Conservation (phyloP, 2,329 filamentous ascomycete species). For the Aspergillus fijiensis region DNA sequence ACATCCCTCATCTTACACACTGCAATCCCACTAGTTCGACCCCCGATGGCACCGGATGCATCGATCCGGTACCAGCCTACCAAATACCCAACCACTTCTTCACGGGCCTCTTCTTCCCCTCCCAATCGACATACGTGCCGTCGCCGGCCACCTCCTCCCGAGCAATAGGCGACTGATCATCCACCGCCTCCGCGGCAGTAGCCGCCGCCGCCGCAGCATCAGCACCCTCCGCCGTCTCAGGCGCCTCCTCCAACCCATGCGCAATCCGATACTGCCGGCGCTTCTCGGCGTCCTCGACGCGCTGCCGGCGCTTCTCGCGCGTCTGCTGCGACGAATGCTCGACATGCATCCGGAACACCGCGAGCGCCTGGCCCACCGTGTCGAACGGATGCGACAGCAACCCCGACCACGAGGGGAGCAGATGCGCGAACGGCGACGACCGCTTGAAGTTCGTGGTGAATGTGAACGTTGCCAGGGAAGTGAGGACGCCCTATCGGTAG, state of each 20-base stretch:
- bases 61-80: constrained; percentile 36
- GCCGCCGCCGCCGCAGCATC: background rate
- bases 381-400: constrained; percentile 68
- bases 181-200: constrained; percentile 26
- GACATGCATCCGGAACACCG: constrained; percentile 75
- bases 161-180: constrained; percentile 43
- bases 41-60: too few species aligned
- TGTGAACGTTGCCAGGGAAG: constrained; percentile 68
- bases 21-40: too few species aligned
- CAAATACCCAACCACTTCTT: constrained; percentile 89
- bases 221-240: constrained; percentile 32
- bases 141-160: constrained; percentile 26
- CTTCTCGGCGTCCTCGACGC: constrained; percentile 84
- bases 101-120: constrained; percentile 52
- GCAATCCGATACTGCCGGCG: constrained; percentile 79
- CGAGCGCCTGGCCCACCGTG: constrained; percentile 63
- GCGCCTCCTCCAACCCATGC: constrained; percentile 69
- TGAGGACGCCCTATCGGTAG: constrained; percentile 59
- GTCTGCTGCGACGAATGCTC: constrained; percentile 68
- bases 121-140: constrained; percentile 36
- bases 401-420: constrained; percentile 70
- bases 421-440: constrained; percentile 75
- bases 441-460: constrained; percentile 75
- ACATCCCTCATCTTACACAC: background rate
- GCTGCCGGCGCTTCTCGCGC: constrained; percentile 68